Evolutionary conservation across 1,284 basidiomycete genomes (phyloP).

Genomic region (Malassezia yamatoensis): DNA sequence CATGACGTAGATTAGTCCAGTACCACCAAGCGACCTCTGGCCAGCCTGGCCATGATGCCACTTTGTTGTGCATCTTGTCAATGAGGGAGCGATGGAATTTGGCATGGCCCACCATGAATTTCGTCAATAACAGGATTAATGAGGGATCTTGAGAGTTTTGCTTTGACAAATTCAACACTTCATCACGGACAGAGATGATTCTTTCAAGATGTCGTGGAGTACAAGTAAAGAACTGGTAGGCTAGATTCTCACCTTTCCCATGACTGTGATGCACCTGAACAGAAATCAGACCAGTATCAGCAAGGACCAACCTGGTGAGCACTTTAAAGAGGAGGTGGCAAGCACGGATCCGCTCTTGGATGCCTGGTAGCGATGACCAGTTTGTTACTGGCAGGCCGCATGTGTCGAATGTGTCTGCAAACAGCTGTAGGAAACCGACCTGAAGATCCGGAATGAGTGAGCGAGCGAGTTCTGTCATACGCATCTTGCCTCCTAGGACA

Average conservation of each 20-base stretch:
- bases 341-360: slow-evolving; percentile 33
- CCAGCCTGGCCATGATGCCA: slow-evolving; percentile 41
- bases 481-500: slow-evolving; percentile 41
- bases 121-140: slow-evolving; percentile 31
- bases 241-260: slow-evolving; percentile 26
- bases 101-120: slow-evolving; percentile 37
- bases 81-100: slow-evolving; percentile 42
- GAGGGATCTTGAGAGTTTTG: neutral
- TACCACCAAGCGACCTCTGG: slow-evolving; percentile 42
- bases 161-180: neutral
- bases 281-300: slow-evolving; percentile 38
- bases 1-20: slow-evolving; percentile 24
- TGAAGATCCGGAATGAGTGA: slow-evolving; percentile 35
- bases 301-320: slow-evolving; percentile 58
- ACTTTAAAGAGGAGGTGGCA: slow-evolving; percentile 76
- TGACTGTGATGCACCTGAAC: slow-evolving; percentile 17
- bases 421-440: slow-evolving; percentile 37
- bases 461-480: slow-evolving; percentile 43
- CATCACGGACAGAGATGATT: slow-evolving; percentile 21
- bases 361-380: slow-evolving; percentile 29
- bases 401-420: slow-evolving; percentile 29
- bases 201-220: slow-evolving; percentile 31
- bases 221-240: slow-evolving; percentile 36
- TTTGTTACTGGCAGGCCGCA: slow-evolving; percentile 16
- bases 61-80: slow-evolving; percentile 33